Base-by-base conservation (phyloP, 2,329 filamentous ascomycete genomes). In the Penicillium concentricum region DNA sequence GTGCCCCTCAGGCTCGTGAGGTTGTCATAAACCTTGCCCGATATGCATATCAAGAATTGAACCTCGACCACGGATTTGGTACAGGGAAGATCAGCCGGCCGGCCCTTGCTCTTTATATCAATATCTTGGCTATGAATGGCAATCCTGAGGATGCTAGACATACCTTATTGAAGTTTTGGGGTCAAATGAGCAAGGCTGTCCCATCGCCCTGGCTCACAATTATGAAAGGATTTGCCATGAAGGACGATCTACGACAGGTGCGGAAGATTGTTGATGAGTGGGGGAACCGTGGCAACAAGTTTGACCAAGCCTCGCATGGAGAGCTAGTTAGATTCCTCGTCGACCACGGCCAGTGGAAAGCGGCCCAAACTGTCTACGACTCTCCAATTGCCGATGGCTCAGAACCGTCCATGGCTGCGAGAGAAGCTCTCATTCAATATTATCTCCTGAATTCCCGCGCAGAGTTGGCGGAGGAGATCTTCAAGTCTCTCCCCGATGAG, bases 351-450 rank as follows among this genome's bases (percentile, higher is more conserved):
- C 77, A 85, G 45, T 68, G 88, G 4, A 71, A 79, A n/a, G 82
- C 84, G 59, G 87, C 87, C 3, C 87, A 88, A 67, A 70, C 78
- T 13, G 91, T 91, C 84, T 92, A 89, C 65, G 74, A 81, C 22
- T 83, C 82, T 59, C 78, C 82, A 1, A 75, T 86, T 4, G 66
- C 74, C 15, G 70, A 68, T 28, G 70, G 70, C 20, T 63, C 71
- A 39, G 67, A 72, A 56, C 79, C 81, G 1, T 79, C 77, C 13
- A 65, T 78, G 6, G 61, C 70, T 13, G 79, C 84, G 0, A 82
- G 85, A 61, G 72, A 76, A 47, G 79, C 80, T 39, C 72, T 88
- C n/a, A 73, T 90, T 37, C 79, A 79, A 39, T 86, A 87, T 63
- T 86, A 85, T 51, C 79, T 83, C 52, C 80, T 83, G 22, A 86